Conservation (phyloP, 179 eudicot genomes). For the Silene noctiflora region DNA sequence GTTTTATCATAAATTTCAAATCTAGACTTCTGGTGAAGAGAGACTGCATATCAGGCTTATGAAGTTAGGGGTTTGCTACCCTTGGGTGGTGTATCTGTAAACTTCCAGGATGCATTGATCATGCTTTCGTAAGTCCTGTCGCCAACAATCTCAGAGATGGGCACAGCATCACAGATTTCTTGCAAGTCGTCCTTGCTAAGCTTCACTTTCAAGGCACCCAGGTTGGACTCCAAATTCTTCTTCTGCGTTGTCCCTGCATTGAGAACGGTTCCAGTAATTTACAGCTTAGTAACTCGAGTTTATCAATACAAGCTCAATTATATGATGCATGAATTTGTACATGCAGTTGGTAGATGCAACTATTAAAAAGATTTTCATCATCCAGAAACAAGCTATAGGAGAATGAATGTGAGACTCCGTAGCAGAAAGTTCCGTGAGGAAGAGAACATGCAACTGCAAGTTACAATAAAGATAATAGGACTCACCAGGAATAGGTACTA, state of each 20-base stretch:
- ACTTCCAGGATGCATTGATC: slow-evolving; percentile 37
- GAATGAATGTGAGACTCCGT: too few species aligned
- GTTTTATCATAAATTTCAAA: too few species aligned
- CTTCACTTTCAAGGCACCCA: slow-evolving; percentile 44
- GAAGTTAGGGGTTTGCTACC: neutral
- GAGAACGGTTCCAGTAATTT: neutral
- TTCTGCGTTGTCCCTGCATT: slow-evolving; percentile 55
- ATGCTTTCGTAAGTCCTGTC: slow-evolving; percentile 34
- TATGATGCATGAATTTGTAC: neutral
- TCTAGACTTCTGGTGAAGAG: neutral
- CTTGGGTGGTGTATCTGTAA: slow-evolving; percentile 45
- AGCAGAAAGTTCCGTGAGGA: too few species aligned
- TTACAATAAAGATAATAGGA: too few species aligned
- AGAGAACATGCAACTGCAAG: too few species aligned
- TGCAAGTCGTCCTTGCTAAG: slow-evolving; percentile 45
- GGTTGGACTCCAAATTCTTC: slow-evolving; percentile 52
- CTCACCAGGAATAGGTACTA: slow-evolving; percentile 35
- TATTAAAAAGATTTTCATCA: neutral
- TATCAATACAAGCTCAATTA: neutral
- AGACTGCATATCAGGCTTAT: neutral
- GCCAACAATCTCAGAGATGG: slow-evolving; percentile 53
- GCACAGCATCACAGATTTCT: slow-evolving; percentile 53
- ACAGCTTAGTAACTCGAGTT: neutral
- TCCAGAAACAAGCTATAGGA: neutral
- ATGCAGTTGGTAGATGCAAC: neutral